phyloP scores from a whole-genome alignment of 169 alveolate species.

The Eimeria brunetti region DNA sequence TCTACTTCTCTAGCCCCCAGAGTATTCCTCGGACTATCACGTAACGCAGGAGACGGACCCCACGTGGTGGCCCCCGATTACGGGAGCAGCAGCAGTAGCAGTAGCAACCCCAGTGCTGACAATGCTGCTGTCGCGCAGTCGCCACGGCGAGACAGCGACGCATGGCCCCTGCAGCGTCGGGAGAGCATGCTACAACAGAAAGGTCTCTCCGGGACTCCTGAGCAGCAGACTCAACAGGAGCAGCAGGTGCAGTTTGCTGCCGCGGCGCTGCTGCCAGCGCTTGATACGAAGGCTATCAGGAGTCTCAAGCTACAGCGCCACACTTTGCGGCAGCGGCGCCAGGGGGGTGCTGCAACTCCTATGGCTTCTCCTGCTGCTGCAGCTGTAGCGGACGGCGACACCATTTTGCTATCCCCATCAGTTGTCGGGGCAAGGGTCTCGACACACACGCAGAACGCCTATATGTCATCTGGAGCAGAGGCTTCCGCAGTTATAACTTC shows the following conservation, averaged over 20 bases:
- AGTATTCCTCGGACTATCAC: conserved; percentile 38
- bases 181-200: conserved; percentile 14
- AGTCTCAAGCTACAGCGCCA: conserved; percentile 73
- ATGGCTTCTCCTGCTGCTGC: conserved; percentile 62
- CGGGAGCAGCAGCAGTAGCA: conserved; percentile 18
- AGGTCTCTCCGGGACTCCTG: conserved; percentile 2
- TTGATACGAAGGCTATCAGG: conserved; percentile 56
- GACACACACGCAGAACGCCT: conserved; percentile 2
- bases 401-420: neutral
- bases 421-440: neutral
- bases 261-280: conserved; percentile 72
- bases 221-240: conserved; percentile 36
- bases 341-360: conserved; percentile 62
- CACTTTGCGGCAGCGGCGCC: conserved; percentile 70
- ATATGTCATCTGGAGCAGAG: conserved; percentile 23
- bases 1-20: conserved; percentile 42
- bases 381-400: conserved; percentile 28
- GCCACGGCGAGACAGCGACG: neutral
- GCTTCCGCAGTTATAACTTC: neutral
- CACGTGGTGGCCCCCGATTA: neutral
- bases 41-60: conserved; percentile 18
- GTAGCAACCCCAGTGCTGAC: conserved; percentile 7
- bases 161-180: conserved; percentile 4
- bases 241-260: conserved; percentile 32
- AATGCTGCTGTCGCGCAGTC: conserved; percentile 9